Conservation (phyloP, 1,284 basidiomycete species). For the Abortiporus biennis region DNA sequence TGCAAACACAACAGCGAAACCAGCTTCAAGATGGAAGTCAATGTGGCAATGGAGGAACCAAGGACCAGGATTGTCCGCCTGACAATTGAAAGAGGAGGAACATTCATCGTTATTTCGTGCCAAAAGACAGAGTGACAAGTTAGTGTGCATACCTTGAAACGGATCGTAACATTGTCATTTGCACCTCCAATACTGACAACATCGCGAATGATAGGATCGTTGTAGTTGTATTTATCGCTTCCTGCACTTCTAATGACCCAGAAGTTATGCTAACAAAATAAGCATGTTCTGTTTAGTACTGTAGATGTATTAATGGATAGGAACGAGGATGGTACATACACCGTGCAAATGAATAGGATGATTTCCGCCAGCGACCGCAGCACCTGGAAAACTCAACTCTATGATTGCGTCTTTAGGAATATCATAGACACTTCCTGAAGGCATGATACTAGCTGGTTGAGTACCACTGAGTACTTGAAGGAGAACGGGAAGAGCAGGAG, state of each 20-base stretch:
- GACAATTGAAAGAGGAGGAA: no score
- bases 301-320: background rate
- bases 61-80: constrained; percentile 22
- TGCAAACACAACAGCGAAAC: no score
- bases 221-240: constrained; percentile 25
- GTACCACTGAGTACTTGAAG: constrained; percentile 31
- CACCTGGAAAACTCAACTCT: constrained; percentile 28
- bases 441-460: constrained; percentile 23
- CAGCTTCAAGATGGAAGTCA: constrained; percentile 22
- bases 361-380: constrained; percentile 22
- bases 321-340: no score
- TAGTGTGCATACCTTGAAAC: constrained; percentile 18
- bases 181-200: constrained; percentile 11
- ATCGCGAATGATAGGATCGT: constrained; percentile 23
- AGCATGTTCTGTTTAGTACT: background rate
- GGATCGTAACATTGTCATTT: constrained; percentile 24
- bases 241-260: constrained; percentile 5
- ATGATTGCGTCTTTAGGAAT: constrained; percentile 26
- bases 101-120: background rate
- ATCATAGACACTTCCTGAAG: constrained; percentile 25
- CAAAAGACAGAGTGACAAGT: background rate
- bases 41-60: constrained; percentile 29
- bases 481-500: constrained; percentile 27
- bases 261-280: constrained; percentile 2
- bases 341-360: constrained; percentile 38